These are phyloP conservation scores for Cornus suecica DNA, from an alignment of 148 eudicot genomes.

Conservation along the genomic window DNA sequence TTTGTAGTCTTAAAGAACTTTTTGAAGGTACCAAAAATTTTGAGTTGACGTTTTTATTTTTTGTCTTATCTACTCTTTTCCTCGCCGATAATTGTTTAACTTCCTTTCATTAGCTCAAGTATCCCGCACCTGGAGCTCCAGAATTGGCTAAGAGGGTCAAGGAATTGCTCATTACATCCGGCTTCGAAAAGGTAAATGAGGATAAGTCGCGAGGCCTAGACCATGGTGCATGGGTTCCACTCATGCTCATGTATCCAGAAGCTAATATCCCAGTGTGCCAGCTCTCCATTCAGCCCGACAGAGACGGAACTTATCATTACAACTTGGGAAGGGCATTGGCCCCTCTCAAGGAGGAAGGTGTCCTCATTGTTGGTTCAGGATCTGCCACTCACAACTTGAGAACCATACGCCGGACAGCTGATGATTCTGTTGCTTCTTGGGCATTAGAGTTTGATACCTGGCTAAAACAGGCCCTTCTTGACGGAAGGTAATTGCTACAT, in stretches of 20 bases:
- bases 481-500: slow-evolving; percentile 46
- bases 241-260: slow-evolving; percentile 89
- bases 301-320: slow-evolving; percentile 63
- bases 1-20: too few relatives aligned
- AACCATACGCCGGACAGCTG: slow-evolving; percentile 9
- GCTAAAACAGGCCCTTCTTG: slow-evolving; percentile 68
- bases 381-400: slow-evolving; percentile 72
- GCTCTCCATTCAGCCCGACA: slow-evolving; percentile 59
- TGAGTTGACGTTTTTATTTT: too few relatives aligned
- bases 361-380: slow-evolving; percentile 81
- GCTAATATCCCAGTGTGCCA: slow-evolving; percentile 87
- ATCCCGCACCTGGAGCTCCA: slow-evolving; percentile 90
- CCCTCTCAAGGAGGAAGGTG: slow-evolving; percentile 68
- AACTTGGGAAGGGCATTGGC: slow-evolving; percentile 72
- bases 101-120: slow-evolving; percentile 84
- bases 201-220: slow-evolving; percentile 82
- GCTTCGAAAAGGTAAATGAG: slow-evolving; percentile 39
- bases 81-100: too few relatives aligned
- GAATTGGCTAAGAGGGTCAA: slow-evolving; percentile 62
- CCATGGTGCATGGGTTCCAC: slow-evolving; percentile 91
- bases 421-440: slow-evolving; percentile 46
- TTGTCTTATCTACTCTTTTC: too few relatives aligned
- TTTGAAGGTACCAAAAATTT: too few relatives aligned
- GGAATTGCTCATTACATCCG: slow-evolving; percentile 52
- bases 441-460: slow-evolving; percentile 71